Base-by-base conservation (phyloP, 371 early-diverging fungal species). In the Dichotomocladium elegans region DNA sequence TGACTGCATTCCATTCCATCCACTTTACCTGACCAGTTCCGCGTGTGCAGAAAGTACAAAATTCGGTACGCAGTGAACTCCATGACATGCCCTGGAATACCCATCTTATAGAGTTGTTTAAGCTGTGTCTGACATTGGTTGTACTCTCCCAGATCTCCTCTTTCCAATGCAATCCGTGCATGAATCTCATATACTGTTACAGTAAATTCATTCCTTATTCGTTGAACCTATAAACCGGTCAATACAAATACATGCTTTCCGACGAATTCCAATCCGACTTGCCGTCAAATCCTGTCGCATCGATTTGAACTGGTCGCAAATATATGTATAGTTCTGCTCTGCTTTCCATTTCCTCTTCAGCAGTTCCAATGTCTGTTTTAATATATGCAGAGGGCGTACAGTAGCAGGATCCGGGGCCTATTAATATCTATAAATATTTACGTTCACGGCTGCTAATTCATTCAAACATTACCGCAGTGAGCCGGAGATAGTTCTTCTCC, bases 121-220 rank as follows among this genome's bases (percentile, higher is more conserved):
- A 98, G 68, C 66, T 96, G 95, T 2, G 93, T 92, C 69, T 95
- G 94, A 63, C 98, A 98, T 64, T 96, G 95, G 61, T 98, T 96
- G 64, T 88, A 98, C 73, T 98, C 97, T 41, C 96, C 96, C 19
- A 96, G 70, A 67, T 98, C 98, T 30, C 90, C 83, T 80, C 88
- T 93, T 69, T 96, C 97, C 41, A 98, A 61, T 8, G 98, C 97
- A 53, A 98, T 93, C 24, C 96, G 76, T 3, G 95, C 96, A 74
- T 96, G 94, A 11, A 81, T 81, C 69, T 98, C 96, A 70, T 98
- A 98, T 0, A 95, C 97, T 44, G 79, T 70, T 3, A 93, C 94
- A 3, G 97, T 93, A 60, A 98, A 95, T 14, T 88, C 90, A 58
- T 90, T 91, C 53, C 87, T 80, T 47, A 98, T 93, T 40, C 91